Evolutionary conservation across 2,329 filamentous ascomycete species (phyloP).

Genomic region (Diaporthe australafricana): DNA sequence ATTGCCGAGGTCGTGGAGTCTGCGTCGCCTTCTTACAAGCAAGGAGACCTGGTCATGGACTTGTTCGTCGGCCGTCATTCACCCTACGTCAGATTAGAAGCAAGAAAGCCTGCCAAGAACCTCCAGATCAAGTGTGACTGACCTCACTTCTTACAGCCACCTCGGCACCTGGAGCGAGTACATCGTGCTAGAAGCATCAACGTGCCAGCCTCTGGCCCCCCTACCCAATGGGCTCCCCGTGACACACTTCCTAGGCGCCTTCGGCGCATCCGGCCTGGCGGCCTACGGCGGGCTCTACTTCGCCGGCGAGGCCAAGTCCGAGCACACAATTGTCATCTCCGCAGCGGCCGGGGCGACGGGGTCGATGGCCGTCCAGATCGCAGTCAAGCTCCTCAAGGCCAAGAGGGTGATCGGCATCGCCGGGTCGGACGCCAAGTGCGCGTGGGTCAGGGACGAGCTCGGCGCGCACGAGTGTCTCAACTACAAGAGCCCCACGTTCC

Average conservation of each 20-base stretch:
- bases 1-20: conserved; percentile 46
- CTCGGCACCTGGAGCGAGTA: conserved; percentile 45
- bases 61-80: not conserved
- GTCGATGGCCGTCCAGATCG: conserved; percentile 63
- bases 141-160: conserved; percentile 27
- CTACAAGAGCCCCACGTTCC: conserved; percentile 62
- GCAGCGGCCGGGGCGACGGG: conserved; percentile 62
- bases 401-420: conserved; percentile 64
- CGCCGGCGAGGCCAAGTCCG: conserved; percentile 48
- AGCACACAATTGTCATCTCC: conserved; percentile 57
- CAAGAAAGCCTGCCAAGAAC: not conserved
- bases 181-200: conserved; percentile 41
- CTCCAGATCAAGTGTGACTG: not conserved
- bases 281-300: conserved; percentile 57
- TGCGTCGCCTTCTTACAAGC: conserved; percentile 38
- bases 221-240: conserved; percentile 41
- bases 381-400: conserved; percentile 58
- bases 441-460: conserved; percentile 57
- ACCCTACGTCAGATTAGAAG: not conserved
- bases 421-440: conserved; percentile 63
- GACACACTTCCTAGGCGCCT: conserved; percentile 45
- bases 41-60: conserved; percentile 43
- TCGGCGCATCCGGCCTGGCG: conserved; percentile 51
- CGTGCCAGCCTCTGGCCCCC: conserved; percentile 38
- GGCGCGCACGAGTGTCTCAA: conserved; percentile 66